Conservation (phyloP, 768 basidiomycete genomes). For the Omphalotus guepiniiformis region DNA sequence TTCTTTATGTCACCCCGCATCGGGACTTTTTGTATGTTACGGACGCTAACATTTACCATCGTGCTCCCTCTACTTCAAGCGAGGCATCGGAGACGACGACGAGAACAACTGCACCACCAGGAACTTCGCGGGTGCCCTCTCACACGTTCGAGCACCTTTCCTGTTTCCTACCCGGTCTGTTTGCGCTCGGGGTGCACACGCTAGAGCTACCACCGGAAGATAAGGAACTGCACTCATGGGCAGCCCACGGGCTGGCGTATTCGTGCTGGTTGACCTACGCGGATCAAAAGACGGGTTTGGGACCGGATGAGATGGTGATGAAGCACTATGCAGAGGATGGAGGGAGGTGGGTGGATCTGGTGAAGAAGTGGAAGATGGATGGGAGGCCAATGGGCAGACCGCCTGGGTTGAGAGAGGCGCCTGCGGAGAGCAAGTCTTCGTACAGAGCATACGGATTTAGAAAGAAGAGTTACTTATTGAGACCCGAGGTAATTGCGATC, state of each 20-base stretch:
- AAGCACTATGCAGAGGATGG: constrained; percentile 13
- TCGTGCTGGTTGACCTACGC: constrained; percentile 62
- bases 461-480: constrained; percentile 34
- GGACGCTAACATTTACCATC: constrained; percentile 32
- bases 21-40: constrained; percentile 62
- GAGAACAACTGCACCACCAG: background rate
- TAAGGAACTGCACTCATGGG: constrained; percentile 49
- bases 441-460: constrained; percentile 35
- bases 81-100: background rate
- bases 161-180: constrained; percentile 64
- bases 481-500: constrained; percentile 46
- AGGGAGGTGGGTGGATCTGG: constrained; percentile 35
- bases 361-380: constrained; percentile 39
- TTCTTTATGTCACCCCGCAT: constrained; percentile 52
- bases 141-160: constrained; percentile 62
- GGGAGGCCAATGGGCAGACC: constrained; percentile 30
- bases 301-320: constrained; percentile 52
- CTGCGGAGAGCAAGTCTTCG: constrained; percentile 13
- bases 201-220: constrained; percentile 32
- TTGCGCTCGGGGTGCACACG: constrained; percentile 57
- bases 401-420: constrained; percentile 27
- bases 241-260: constrained; percentile 57
- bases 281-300: constrained; percentile 60
- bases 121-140: constrained; percentile 18
- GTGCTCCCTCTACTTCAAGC: background rate